A percentile compares a stretch with the other conserved stretches of the same genome.
These are phyloP conservation scores for Tillandsia fasciculata DNA, from an alignment of 176 grass and related monocot genomes.

Conservation along the genomic window DNA sequence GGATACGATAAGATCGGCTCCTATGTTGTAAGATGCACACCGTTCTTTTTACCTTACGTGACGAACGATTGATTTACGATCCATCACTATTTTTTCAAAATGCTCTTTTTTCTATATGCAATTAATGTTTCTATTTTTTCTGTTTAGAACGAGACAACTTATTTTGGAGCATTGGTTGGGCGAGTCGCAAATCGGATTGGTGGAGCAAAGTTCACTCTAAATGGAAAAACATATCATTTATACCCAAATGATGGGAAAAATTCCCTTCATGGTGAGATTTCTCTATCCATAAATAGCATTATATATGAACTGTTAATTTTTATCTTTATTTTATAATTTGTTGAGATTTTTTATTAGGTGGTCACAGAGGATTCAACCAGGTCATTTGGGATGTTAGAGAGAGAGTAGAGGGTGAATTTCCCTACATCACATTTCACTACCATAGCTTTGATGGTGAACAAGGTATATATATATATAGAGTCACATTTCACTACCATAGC, in stretches of 20 bases:
- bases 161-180: constrained; percentile 82
- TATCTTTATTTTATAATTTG: neutral
- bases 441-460: constrained; percentile 91
- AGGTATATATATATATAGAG: constrained; percentile 21
- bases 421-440: constrained; percentile 85
- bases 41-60: neutral
- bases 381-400: constrained; percentile 73
- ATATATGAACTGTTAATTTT: constrained; percentile 11
- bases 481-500: too few relatives aligned
- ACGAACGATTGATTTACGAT: too few relatives aligned
- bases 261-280: constrained; percentile 53
- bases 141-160: constrained; percentile 50
- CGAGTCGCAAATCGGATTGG: constrained; percentile 84
- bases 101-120: neutral
- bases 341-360: constrained; percentile 26
- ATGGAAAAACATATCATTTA: constrained; percentile 32
- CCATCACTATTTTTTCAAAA: neutral
- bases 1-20: constrained; percentile 57
- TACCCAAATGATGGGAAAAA: constrained; percentile 62
- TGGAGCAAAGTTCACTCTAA: constrained; percentile 47
- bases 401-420: constrained; percentile 44
- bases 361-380: constrained; percentile 72
- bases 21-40: constrained; percentile 42
- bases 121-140: neutral
- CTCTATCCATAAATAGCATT: neutral